Evolutionary conservation across 257 asterid genomes (phyloP).

Genomic region (Primulina eburnea): DNA sequence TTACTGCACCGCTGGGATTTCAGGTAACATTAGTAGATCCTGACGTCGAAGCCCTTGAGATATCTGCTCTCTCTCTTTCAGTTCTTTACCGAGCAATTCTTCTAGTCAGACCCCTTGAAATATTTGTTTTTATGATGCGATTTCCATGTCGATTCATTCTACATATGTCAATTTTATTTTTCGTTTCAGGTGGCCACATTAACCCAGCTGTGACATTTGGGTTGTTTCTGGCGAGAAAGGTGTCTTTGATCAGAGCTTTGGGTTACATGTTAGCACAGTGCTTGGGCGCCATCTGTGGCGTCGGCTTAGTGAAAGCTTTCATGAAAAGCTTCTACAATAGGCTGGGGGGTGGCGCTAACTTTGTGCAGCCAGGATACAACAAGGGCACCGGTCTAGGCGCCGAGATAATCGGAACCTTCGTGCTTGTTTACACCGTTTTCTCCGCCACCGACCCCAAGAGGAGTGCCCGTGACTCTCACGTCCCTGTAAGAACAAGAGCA

Average conservation of each 20-base stretch:
- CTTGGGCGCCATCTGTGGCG: slow-evolving; percentile 76
- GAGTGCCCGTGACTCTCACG: slow-evolving; percentile 85
- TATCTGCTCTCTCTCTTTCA: too few species aligned
- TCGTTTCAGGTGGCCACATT: slow-evolving; percentile 61
- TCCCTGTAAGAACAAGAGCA: slow-evolving; percentile 49
- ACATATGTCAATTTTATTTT: too few species aligned
- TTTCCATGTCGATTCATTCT: too few species aligned
- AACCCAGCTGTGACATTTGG: slow-evolving; percentile 91
- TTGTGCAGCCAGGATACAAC: slow-evolving; percentile 50
- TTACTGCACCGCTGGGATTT: slow-evolving; percentile 92
- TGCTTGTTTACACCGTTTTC: slow-evolving; percentile 85
- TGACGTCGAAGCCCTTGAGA: too few species aligned
- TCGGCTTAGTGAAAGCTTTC: slow-evolving; percentile 76
- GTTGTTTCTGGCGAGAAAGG: slow-evolving; percentile 70
- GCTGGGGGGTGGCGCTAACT: slow-evolving; percentile 69
- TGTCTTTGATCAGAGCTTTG: slow-evolving; percentile 62
- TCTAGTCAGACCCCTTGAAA: too few species aligned
- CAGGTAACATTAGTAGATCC: slow-evolving; percentile 35
- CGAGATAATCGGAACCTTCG: slow-evolving; percentile 79
- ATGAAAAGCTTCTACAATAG: slow-evolving; percentile 54
- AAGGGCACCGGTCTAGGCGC: slow-evolving; percentile 75
- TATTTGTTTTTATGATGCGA: too few species aligned
- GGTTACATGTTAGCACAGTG: slow-evolving; percentile 66
- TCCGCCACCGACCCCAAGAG: slow-evolving; percentile 89
- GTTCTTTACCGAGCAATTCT: too few species aligned